These are phyloP conservation scores for Comarum palustre DNA, from an alignment of 306 rosid genomes.

Conservation along the genomic window DNA sequence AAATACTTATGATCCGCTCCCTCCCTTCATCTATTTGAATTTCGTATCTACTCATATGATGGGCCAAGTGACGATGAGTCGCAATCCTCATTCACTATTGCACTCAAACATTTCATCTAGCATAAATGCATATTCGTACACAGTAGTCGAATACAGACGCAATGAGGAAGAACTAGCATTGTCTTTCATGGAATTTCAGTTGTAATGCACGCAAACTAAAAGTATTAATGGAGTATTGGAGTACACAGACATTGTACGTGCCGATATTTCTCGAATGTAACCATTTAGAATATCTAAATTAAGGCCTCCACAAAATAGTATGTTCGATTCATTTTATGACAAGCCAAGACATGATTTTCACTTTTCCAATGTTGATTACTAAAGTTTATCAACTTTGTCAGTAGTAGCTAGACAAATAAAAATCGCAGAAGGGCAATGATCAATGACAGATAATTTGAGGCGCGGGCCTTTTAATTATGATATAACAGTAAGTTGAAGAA, in stretches of 20 bases:
- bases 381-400: background rate
- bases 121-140: background rate
- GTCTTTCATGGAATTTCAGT: background rate
- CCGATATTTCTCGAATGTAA: background rate
- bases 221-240: too few species aligned
- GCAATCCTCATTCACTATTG: slow-evolving; percentile 39
- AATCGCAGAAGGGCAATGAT: background rate
- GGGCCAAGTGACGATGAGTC: slow-evolving; percentile 44
- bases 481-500: too few species aligned
- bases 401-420: background rate
- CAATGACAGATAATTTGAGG: too few species aligned
- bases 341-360: background rate
- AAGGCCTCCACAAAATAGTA: too few species aligned
- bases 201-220: background rate
- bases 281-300: background rate
- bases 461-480: too few species aligned
- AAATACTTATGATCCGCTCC: slow-evolving; percentile 19
- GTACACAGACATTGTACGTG: background rate
- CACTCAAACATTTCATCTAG: background rate
- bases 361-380: background rate
- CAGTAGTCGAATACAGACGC: background rate
- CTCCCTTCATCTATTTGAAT: slow-evolving; percentile 19
- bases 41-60: slow-evolving; percentile 45
- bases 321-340: background rate
- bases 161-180: background rate